Evolutionary conservation across 495 filamentous ascomycete genomes (phyloP), one percentile per base, ranked within the genome.

Genomic region (Trichoderma reesei): DNA sequence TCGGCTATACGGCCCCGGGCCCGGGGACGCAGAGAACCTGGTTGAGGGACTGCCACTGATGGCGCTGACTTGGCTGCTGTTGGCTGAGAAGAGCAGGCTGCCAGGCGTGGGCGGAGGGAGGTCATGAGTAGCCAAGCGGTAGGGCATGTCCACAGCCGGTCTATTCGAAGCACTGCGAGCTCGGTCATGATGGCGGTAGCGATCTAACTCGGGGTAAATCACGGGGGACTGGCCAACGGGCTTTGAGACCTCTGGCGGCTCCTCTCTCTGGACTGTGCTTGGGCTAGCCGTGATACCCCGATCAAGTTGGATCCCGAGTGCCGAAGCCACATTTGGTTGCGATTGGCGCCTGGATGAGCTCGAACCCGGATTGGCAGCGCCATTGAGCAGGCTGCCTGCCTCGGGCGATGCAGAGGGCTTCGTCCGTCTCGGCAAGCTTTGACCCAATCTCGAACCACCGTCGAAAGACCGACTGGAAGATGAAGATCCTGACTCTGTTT

Each of bases 1-100:
- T 68, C 88, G 83, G 74, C 93, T 96, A 76, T 95, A 98, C 64
- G 81, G 76, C 41, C 82, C 79, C 39, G 89, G 80, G 5, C 91
- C 90, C 10, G 94, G 94, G 3, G 94, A 98, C 62, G 88, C 91
- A 38, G 93, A 96, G 68, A 93, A 96, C 65, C 90, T 82, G 41
- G 92, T 97, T n/a, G 94, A 97, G 51, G 93, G 91, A 65, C 89
- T 97, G 64, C 85, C 89, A 64, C 87, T 87, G 65, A 88, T 84
- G 10, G 70, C 79, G 67, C 82, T 84, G 44, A 82, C 67, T 60
- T 82, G 77, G 62, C 80, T 81, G 70, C 77, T 81, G 6, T 73
- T 78, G 18, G 76, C 78, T 2, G 83, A 83, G 63, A 85, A 83
- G 33, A 83, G 74, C 18, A 63, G 33, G 41, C 61, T 63, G 5